A percentile compares a stretch with the other conserved stretches of the same genome.
Conservation (phyloP, 176 grass and related monocot species). For the Carex littledalei region DNA sequence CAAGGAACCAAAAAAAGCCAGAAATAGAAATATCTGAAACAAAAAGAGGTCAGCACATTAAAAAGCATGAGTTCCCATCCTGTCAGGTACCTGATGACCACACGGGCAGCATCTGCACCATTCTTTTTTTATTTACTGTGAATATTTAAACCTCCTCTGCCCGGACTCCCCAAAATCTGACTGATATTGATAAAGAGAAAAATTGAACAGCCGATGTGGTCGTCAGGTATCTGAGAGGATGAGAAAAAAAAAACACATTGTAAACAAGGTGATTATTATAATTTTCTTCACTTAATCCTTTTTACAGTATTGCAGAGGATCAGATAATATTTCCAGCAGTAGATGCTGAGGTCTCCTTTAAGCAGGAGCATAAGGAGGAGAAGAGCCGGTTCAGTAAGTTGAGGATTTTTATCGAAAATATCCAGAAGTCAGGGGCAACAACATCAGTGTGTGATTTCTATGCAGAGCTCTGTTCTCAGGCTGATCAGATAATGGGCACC, state of each 20-base stretch:
- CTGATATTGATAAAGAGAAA: neutral
- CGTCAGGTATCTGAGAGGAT: neutral
- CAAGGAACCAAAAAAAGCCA: neutral
- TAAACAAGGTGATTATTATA: neutral
- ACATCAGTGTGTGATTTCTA: slow-evolving; percentile 54
- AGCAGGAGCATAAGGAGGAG: slow-evolving; percentile 72
- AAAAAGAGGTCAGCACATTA: neutral
- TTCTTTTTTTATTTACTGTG: neutral
- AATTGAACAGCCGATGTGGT: neutral
- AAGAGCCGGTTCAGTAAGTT: slow-evolving; percentile 56
- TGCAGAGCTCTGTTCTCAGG: slow-evolving; percentile 69
- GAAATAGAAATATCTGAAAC: neutral
- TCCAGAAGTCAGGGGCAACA: slow-evolving; percentile 50
- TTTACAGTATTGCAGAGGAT: slow-evolving; percentile 72
- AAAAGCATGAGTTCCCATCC: neutral
- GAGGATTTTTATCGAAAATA: slow-evolving; percentile 75
- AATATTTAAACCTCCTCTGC: neutral
- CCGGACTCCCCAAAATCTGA: neutral
- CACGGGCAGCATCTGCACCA: neutral
- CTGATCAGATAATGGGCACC: slow-evolving; percentile 85
- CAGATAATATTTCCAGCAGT: slow-evolving; percentile 92
- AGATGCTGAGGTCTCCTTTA: slow-evolving; percentile 44
- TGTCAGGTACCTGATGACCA: neutral
- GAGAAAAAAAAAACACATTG: neutral
- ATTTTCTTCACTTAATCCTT: neutral